Base-by-base conservation (phyloP, 441 rosid species). In the Metrosideros polymorpha region DNA sequence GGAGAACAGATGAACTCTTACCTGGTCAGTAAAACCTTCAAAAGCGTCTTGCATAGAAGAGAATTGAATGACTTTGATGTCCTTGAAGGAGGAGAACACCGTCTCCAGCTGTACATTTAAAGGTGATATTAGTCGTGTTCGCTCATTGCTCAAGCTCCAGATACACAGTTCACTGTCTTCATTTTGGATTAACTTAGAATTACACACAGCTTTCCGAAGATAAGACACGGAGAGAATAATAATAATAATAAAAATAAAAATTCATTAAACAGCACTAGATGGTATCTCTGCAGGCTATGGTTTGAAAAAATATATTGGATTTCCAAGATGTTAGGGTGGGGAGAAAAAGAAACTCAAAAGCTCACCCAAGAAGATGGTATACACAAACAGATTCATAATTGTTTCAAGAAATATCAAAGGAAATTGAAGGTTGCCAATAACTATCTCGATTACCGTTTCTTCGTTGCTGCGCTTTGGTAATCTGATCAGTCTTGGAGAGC, bases 41-140 rank as follows among this genome's bases (percentile, higher is more conserved):
- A 98, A 98, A 85, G 96, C 97, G 87, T 95, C 95, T 93, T 95
- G 93, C 94, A 96, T 85, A 13, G 99, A 95, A 79, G 99, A 95
- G 89, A 98, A 98, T 84, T 95, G 94, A 87, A 96, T 92, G 87
- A 98, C 94, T 93, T 95, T 98, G 88, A 95, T 93, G 91, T 96
- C 91, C 86, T 91, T 90, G 91, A 95, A 95, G 53, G 94, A 88
- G 79, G 97, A 92, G 92, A 98, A 96, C 39, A 92, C 91, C 25
- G 92, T 86, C 92, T 91, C 92, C 91, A 98, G 92, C 99, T 98
- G 93, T 88, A 51, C 29, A 82, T 35, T 43, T 75, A 42, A 15
- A 76, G n/a, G 27, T n/a, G 53, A 53, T 30, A 39, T 63, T 83
- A 53, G 83, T 84, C n/a, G 3, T 22, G 47, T 71, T 39, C 14